Evolutionary conservation across 371 early-diverging fungal species (phyloP).

Genomic region (Syncephalis fuscata): DNA sequence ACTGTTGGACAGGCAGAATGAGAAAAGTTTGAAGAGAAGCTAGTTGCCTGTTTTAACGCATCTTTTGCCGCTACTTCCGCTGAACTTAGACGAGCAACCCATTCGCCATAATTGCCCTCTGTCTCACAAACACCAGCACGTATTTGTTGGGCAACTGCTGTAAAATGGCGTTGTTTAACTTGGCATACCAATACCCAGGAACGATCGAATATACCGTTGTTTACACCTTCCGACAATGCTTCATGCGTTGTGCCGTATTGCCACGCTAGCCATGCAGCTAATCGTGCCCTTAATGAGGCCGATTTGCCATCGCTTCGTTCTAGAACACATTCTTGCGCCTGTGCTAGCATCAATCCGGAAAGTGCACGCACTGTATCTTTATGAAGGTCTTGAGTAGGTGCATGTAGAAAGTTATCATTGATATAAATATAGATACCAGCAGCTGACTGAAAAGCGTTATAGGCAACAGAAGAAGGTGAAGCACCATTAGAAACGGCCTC

Average conservation of each 20-base stretch:
- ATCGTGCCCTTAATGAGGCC: conserved; percentile 63
- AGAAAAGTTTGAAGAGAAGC: conserved; percentile 27
- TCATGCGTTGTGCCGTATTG: conserved; percentile 52
- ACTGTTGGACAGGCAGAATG: conserved; percentile 14
- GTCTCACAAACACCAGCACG: conserved; percentile 55
- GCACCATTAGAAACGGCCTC: conserved; percentile 43
- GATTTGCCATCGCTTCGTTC: conserved; percentile 72
- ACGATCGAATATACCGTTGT: conserved; percentile 40
- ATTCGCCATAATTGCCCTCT: conserved; percentile 72
- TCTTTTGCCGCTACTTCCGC: conserved; percentile 77
- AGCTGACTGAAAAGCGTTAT: conserved; percentile 78
- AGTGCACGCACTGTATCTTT: conserved; percentile 74
- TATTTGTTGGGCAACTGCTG: conserved; percentile 68
- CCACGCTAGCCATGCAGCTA: conserved; percentile 75
- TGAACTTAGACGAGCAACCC: conserved; percentile 52
- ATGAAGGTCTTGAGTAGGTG: conserved; percentile 82
- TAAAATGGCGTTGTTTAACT: conserved; percentile 70
- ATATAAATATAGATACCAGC: conserved; percentile 88
- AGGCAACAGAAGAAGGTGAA: conserved; percentile 18
- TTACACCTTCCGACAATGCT: conserved; percentile 35
- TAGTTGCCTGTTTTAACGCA: conserved; percentile 48
- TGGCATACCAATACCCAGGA: conserved; percentile 49
- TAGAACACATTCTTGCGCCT: conserved; percentile 88
- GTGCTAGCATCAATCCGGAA: conserved; percentile 73
- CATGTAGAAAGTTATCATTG: conserved; percentile 92